Evolutionary conservation across 2,329 filamentous ascomycete species (phyloP).

Genomic region (Pseudopithomyces chartarum): DNA sequence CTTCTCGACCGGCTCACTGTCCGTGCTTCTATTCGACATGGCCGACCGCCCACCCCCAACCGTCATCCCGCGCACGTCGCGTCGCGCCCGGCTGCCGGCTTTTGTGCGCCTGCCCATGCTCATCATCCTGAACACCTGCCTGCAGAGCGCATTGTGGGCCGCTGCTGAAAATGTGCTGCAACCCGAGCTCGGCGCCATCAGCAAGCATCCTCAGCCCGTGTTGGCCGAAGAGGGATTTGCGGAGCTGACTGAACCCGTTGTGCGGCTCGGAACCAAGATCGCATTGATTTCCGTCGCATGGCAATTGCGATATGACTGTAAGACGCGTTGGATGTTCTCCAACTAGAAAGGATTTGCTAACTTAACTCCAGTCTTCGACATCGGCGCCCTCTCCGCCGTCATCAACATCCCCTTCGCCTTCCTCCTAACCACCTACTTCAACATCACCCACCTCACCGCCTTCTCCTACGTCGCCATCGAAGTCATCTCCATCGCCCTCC

Average conservation of each 20-base stretch:
- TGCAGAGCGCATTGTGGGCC: conserved; percentile 69
- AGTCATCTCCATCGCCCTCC: conserved; percentile 69
- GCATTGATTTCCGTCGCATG: conserved; percentile 74
- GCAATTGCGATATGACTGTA: conserved; percentile 74
- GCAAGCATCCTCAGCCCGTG: conserved; percentile 52
- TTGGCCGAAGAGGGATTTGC: conserved; percentile 52
- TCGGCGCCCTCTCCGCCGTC: conserved; percentile 59
- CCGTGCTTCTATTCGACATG: not conserved
- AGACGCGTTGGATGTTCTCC: conserved; percentile 33
- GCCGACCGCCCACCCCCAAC: not conserved
- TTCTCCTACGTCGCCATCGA: conserved; percentile 69
- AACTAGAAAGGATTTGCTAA: conserved; percentile 7
- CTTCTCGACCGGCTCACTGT: not conserved
- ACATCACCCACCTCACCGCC: conserved; percentile 65
- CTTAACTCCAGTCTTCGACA: conserved; percentile 41
- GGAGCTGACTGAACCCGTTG: conserved; percentile 62
- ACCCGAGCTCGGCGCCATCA: conserved; percentile 70
- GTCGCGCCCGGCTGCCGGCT: conserved; percentile 31
- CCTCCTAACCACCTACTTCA: conserved; percentile 79
- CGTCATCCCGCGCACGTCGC: not conserved
- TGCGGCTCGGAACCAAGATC: conserved; percentile 61
- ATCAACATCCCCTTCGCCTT: conserved; percentile 77
- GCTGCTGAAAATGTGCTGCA: conserved; percentile 63
- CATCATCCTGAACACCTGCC: conserved; percentile 60
- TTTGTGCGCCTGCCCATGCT: conserved; percentile 49